Base-by-base conservation (phyloP, 1,284 basidiomycete species). In the Takashimella koratensis region DNA sequence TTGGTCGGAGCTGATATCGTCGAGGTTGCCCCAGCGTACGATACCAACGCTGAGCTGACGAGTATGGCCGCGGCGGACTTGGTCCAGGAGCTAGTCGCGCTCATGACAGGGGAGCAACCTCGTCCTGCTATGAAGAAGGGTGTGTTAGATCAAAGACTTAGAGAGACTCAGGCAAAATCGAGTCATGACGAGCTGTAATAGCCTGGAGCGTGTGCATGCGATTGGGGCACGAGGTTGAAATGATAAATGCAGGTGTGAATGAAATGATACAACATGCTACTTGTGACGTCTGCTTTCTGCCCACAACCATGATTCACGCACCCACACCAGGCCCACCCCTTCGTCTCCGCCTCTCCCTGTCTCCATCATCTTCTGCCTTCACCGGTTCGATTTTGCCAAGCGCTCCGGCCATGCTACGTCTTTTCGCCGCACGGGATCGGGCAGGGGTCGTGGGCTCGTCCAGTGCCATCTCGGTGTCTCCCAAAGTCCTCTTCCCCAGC, bases 21-120 rank as follows among this genome's bases (percentile, higher is more conserved):
- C 20, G 87, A 89, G 73, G 87, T 89, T n/a, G 78, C 87, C 3
- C 87, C 88, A 22, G 83, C 86, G n/a, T 90, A 68, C 50, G 57
- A 68, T 57, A 68, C 71, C 4, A 67, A 75, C 45, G 68, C 67
- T 27, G 74, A 75, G 51, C 65, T 76, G 19, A 73, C 74, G 1
- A 68, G 66, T 24, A 72, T 74, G 51, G 71, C 69, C 12, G 74
- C 74, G 3, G 73, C 74, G 5, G 74, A 76, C 49, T 63, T 73
- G 45, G 68, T 68, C 2, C 66, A 63, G 36, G 72, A 74, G 48
- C 70, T 73, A 51, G 41, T 74, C 24, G 50, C 58, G 10, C 60
- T 64, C 50, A 58, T 61, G 59, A 36, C 30, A 8, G 30, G 30
- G 16, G 30, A 36, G 30, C 30, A 36, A 16, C 10, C 30, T 36